Percentiles rank a stretch among this genome's conserved stretches.
Conservation (phyloP, 1,139 yeast species). For the Lipomyces yarrowii region DNA sequence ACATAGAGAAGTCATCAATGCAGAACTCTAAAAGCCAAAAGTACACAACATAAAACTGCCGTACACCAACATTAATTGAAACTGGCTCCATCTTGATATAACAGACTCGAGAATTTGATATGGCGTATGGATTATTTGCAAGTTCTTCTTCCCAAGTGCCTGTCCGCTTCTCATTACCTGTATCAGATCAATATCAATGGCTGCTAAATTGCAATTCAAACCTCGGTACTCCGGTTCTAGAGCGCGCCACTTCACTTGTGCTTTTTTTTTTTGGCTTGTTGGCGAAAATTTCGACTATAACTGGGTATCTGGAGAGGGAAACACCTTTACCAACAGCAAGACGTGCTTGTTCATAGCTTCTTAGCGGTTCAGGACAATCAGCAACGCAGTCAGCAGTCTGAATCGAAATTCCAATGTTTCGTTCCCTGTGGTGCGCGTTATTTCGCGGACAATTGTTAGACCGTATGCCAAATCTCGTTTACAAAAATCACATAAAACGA, state of each 20-base stretch:
- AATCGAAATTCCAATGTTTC: background rate
- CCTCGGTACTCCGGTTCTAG: background rate
- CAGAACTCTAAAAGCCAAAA: background rate
- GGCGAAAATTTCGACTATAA: background rate
- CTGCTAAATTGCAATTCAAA: background rate
- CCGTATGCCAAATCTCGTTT: background rate
- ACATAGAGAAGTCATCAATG: background rate
- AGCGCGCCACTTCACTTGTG: background rate
- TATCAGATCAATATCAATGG: background rate
- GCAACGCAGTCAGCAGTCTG: background rate
- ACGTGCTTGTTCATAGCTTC: background rate
- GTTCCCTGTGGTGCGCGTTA: background rate
- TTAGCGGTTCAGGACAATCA: background rate
- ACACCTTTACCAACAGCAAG: background rate
- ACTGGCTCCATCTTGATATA: background rate
- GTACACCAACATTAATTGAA: background rate
- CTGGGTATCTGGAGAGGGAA: background rate
- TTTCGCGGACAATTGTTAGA: background rate
- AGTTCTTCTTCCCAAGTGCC: background rate
- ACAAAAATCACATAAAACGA: background rate
- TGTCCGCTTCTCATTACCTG: background rate
- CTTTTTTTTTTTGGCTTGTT: background rate
- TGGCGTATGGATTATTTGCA: background rate
- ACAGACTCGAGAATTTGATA: background rate
- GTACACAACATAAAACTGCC: background rate